phyloP scores from a whole-genome alignment of 2,329 filamentous ascomycete genomes.

The Keithomyces neogunnii region DNA sequence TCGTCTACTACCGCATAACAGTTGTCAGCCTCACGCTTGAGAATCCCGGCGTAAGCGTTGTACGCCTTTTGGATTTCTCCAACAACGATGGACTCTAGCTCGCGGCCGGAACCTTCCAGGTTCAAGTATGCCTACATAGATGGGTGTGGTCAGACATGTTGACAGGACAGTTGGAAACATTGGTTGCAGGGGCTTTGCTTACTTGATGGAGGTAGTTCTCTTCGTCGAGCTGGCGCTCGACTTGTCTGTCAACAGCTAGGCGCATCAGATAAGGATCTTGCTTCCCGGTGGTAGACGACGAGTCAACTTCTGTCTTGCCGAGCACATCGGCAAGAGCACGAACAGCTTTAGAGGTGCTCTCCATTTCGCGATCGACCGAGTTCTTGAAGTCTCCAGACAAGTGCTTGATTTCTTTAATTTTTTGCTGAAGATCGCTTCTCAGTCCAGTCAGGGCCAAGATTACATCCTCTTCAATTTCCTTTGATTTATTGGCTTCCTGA shows the following conservation, averaged over 20 bases:
- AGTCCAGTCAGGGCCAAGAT: conserved; percentile 79
- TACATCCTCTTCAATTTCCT: conserved; percentile 85
- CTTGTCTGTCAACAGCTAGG: conserved; percentile 76
- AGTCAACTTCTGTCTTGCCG: conserved; percentile 70
- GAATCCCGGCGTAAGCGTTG: conserved; percentile 82
- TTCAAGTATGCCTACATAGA: conserved; percentile 76
- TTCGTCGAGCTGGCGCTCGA: conserved; percentile 89
- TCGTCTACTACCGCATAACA: conserved; percentile 71
- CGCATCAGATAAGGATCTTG: conserved; percentile 87
- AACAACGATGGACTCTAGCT: conserved; percentile 92
- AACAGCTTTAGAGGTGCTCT: conserved; percentile 70
- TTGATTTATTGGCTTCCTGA: conserved; percentile 76
- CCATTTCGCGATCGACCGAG: conserved; percentile 90
- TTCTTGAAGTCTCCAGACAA: conserved; percentile 95
- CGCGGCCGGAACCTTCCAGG: conserved; percentile 84
- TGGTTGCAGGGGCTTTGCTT: conserved; percentile 20
- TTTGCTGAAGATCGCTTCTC: conserved; percentile 81
- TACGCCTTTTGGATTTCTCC: conserved; percentile 98
- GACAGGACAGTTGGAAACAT: not conserved
- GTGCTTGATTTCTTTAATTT: conserved; percentile 97
- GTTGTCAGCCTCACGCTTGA: conserved; percentile 84
- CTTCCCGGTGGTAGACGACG: conserved; percentile 66
- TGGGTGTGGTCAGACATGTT: not conserved
- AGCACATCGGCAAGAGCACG: conserved; percentile 74
- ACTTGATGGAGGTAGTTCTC: conserved; percentile 95